phyloP scores from a whole-genome alignment of 2,329 filamentous ascomycete species.

The Cadophora sp. region DNA sequence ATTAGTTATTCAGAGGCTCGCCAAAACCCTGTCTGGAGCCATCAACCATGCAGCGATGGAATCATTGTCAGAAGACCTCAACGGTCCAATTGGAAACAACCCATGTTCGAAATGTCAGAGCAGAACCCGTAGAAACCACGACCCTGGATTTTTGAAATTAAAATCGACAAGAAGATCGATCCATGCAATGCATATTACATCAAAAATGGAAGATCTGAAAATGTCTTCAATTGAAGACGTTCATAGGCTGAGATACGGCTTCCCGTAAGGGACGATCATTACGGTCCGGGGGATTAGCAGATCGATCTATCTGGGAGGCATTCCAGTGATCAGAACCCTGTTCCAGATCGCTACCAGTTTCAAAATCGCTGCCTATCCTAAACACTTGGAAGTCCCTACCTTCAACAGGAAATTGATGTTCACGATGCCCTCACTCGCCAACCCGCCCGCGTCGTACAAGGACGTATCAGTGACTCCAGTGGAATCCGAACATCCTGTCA shows the following conservation, averaged over 20 bases:
- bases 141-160: background rate
- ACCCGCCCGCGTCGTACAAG: constrained; percentile 3
- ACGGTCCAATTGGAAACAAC: background rate
- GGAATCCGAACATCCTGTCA: background rate
- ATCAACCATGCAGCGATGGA: background rate
- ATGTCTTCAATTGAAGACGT: constrained; percentile 12
- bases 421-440: constrained; percentile 7
- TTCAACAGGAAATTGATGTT: background rate
- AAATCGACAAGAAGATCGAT: background rate
- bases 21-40: background rate
- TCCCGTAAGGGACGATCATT: background rate
- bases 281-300: background rate
- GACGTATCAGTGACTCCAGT: constrained; percentile 14
- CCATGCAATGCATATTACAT: background rate
- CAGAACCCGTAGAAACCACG: background rate
- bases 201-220: background rate
- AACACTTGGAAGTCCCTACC: background rate
- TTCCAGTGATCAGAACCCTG: background rate
- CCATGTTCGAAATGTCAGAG: background rate
- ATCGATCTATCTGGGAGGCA: background rate
- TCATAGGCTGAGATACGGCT: constrained; percentile 20
- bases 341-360: background rate
- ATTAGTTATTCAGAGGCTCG: background rate
- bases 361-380: background rate
- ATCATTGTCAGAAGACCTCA: background rate